phyloP scores from a whole-genome alignment of 306 rosid genomes.

The Gynostemma pentaphyllum region DNA sequence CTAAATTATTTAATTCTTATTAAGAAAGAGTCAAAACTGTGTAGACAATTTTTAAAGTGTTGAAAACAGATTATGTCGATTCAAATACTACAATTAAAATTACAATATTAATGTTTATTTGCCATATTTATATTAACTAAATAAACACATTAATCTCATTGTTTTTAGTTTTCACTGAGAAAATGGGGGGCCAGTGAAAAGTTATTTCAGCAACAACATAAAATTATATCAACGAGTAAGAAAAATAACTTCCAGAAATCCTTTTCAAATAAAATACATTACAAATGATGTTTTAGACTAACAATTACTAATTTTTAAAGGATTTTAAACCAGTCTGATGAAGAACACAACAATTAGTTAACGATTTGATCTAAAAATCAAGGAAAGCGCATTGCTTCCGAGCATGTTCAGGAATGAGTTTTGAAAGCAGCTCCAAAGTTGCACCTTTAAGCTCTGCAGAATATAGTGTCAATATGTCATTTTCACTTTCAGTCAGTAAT shows the following conservation, averaged over 20 bases:
- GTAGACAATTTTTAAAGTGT: no score
- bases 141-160: no score
- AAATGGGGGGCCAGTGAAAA: no score
- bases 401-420: slow-evolving; percentile 51
- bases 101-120: no score
- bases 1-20: no score
- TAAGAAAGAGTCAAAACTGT: no score
- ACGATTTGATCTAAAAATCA: slow-evolving; percentile 20
- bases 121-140: no score
- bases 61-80: no score
- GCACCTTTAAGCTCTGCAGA: slow-evolving; percentile 49
- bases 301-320: not conserved
- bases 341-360: not conserved
- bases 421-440: slow-evolving; percentile 42
- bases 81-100: no score
- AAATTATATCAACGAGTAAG: not conserved
- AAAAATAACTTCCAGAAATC: not conserved
- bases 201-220: not conserved
- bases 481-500: no score
- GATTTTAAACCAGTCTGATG: not conserved
- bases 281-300: not conserved
- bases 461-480: not conserved
- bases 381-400: slow-evolving; percentile 47
- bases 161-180: no score
- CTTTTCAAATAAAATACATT: not conserved